A percentile compares a stretch with the other conserved stretches of the same genome.
These are phyloP conservation scores for Gaertneriomyces sp. DNA, from an alignment of 192 early-diverging fungal species.

Conservation along the genomic window DNA sequence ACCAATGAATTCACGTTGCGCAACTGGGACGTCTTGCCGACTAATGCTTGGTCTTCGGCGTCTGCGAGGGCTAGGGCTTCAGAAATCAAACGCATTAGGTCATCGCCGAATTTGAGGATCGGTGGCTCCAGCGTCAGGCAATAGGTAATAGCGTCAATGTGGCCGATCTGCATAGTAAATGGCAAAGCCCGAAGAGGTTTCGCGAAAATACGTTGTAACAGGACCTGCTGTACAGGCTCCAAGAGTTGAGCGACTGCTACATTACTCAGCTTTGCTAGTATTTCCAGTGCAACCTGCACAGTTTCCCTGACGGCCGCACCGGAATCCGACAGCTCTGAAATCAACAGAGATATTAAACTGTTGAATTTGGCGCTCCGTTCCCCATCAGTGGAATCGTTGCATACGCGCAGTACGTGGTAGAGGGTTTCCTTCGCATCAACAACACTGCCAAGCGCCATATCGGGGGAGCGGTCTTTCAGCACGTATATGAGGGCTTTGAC, in stretches of 20 bases:
- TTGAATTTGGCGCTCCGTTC: conserved; percentile 61
- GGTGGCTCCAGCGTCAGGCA: conserved; percentile 85
- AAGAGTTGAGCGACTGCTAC: conserved; percentile 82
- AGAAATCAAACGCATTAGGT: conserved; percentile 79
- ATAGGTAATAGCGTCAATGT: conserved; percentile 98
- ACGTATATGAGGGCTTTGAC: conserved; percentile 89
- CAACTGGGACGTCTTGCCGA: conserved; percentile 74
- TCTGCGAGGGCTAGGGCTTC: conserved; percentile 93
- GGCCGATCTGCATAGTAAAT: conserved; percentile 95
- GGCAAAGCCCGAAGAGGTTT: conserved; percentile 95
- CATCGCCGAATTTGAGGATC: conserved; percentile 86
- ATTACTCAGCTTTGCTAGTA: conserved; percentile 75
- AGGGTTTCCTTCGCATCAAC: conserved; percentile 71
- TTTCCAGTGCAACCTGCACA: conserved; percentile 74
- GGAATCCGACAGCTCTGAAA: conserved; percentile 88
- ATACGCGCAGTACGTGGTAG: conserved; percentile 69
- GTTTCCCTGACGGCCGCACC: conserved; percentile 84
- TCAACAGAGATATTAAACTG: conserved; percentile 72
- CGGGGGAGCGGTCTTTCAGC: conserved; percentile 83
- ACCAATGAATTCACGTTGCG: conserved; percentile 78
- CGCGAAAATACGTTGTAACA: conserved; percentile 90
- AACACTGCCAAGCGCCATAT: conserved; percentile 70
- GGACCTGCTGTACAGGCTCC: conserved; percentile 73
- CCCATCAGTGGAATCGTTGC: conserved; percentile 27
- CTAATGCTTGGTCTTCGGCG: conserved; percentile 94